These are phyloP conservation scores for Peronosclerospora sorghi DNA, from an alignment of 352 stramenopile species.

Conservation along the genomic window DNA sequence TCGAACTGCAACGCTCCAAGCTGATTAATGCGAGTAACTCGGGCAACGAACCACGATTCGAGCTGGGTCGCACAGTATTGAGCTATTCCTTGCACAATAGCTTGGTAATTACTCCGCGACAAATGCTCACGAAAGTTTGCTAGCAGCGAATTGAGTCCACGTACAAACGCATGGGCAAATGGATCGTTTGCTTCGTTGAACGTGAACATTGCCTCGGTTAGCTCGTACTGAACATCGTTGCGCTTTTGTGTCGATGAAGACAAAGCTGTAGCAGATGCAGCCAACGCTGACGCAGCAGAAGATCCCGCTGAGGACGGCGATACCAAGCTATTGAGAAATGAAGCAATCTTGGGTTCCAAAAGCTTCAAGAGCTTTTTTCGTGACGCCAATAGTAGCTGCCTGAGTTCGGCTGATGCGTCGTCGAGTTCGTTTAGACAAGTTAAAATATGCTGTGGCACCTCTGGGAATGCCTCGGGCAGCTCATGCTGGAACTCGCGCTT, in stretches of 20 bases:
- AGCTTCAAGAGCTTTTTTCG: constrained; percentile 71
- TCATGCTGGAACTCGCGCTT: constrained; percentile 67
- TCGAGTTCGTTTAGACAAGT: constrained; percentile 65
- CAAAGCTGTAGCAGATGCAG: constrained; percentile 21
- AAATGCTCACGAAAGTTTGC: constrained; percentile 36
- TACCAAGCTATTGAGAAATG: constrained; percentile 40
- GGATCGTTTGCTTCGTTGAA: constrained; percentile 83
- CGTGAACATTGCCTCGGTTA: constrained; percentile 79
- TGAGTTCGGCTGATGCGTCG: constrained; percentile 55
- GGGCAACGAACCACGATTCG: constrained; percentile 52
- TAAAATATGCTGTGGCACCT: constrained; percentile 60
- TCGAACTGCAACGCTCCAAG: constrained; percentile 79
- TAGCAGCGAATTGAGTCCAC: constrained; percentile 42
- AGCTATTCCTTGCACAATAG: constrained; percentile 41
- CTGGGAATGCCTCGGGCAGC: constrained; percentile 55
- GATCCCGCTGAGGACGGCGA: constrained; percentile 22
- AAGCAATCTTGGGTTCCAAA: constrained; percentile 60
- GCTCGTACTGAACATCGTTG: constrained; percentile 55
- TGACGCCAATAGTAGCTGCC: constrained; percentile 50
- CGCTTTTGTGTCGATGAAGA: constrained; percentile 24
- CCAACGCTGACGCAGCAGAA: constrained; percentile 20
- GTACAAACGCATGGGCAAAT: constrained; percentile 69
- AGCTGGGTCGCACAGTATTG: constrained; percentile 32
- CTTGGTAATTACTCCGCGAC: constrained; percentile 46
- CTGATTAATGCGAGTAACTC: constrained; percentile 56